Evolutionary conservation across 257 asterid species (phyloP).

Genomic region (Solanum chilense): DNA sequence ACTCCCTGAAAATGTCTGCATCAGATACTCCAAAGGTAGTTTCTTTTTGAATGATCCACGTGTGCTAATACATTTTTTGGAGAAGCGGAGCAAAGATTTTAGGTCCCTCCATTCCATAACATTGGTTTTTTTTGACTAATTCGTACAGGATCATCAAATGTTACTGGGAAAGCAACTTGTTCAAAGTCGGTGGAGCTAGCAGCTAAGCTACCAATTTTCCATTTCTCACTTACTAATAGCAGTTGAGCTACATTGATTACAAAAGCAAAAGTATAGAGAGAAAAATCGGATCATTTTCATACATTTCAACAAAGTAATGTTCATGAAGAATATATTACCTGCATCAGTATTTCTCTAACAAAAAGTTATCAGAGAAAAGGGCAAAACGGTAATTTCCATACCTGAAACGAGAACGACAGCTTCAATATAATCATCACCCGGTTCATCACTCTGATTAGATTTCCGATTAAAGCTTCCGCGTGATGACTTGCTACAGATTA

Average conservation of each 20-base stretch:
- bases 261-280: not conserved
- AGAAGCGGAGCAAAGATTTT: not conserved
- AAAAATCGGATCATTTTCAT: not conserved
- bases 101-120: not conserved
- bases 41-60: not conserved
- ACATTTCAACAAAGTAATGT: not conserved
- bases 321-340: not conserved
- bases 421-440: conserved; percentile 16
- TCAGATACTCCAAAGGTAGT: not conserved
- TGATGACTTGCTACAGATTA: conserved; percentile 11
- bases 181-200: not conserved
- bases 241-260: not conserved
- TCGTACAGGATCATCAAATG: not conserved
- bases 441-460: conserved; percentile 1
- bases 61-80: not conserved
- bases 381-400: not conserved
- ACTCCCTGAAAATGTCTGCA: not conserved
- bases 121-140: not conserved
- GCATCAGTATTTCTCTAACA: not conserved
- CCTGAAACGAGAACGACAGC: conserved; percentile 30
- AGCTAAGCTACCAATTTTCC: not conserved
- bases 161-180: not conserved
- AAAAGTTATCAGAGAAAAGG: not conserved
- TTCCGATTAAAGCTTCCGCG: conserved; percentile 12
- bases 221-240: not conserved